These are phyloP conservation scores for Phytophthora kernoviae DNA, from an alignment of 352 stramenopile genomes.

Conservation along the genomic window DNA sequence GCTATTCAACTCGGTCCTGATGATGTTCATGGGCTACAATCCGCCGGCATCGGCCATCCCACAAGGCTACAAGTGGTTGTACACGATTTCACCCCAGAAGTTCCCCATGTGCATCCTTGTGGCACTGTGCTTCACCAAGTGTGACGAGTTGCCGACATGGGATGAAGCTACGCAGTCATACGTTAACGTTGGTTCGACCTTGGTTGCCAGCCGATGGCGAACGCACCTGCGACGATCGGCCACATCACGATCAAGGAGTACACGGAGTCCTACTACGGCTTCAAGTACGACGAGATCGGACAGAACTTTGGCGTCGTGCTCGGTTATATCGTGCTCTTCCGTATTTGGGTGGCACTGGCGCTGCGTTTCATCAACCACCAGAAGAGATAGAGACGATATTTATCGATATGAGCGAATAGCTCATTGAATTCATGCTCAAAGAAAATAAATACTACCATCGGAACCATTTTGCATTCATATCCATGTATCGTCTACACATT, in stretches of 20 bases:
- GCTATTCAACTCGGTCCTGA: constrained; percentile 24
- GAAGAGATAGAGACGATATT: constrained; percentile 17
- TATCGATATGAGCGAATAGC: neutral
- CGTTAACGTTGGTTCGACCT: constrained; percentile 12
- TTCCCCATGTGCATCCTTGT: constrained; percentile 20
- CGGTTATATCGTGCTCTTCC: constrained; percentile 28
- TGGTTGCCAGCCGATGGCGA: constrained; percentile 8
- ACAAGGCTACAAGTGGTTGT: constrained; percentile 22
- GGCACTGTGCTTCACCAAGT: constrained; percentile 2
- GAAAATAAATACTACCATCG: no score
- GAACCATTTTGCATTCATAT: no score
- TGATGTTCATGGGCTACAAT: constrained; percentile 32
- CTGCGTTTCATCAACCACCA: constrained; percentile 34
- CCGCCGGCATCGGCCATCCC: constrained; percentile 20
- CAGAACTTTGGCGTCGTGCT: constrained; percentile 11
- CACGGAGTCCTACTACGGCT: constrained; percentile 6
- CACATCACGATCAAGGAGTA: constrained; percentile 8
- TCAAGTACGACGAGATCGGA: constrained; percentile 6
- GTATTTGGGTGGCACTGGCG: constrained; percentile 21
- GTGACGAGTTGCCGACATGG: neutral
- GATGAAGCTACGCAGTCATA: constrained; percentile 4
- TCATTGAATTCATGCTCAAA: neutral
- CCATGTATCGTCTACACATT: no score
- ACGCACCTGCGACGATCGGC: constrained; percentile 8
- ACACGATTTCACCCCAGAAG: constrained; percentile 13